A percentile compares a stretch with the other conserved stretches of the same genome.
phyloP scores from a whole-genome alignment of 306 rosid species.

The Crotalaria pallida region DNA sequence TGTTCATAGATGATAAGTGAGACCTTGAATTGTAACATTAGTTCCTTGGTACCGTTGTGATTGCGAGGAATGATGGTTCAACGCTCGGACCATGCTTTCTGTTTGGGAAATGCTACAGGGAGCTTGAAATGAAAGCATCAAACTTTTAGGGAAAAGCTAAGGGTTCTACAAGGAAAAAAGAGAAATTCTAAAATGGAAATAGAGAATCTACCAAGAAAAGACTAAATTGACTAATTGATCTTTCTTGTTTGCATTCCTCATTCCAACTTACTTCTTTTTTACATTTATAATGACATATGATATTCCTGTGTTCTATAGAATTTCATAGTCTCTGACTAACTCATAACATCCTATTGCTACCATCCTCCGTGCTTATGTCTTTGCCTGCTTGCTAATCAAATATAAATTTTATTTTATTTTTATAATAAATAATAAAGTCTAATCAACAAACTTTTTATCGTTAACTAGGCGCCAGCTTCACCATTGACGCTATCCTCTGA shows the following conservation, averaged over 20 bases:
- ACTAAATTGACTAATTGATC: not conserved
- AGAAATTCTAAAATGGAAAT: too few relatives aligned
- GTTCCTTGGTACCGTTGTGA: not conserved
- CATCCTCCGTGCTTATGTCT: not conserved
- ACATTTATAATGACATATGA: not conserved
- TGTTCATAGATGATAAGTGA: not conserved
- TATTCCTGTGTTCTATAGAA: not conserved
- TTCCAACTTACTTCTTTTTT: not conserved
- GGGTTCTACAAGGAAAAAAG: too few relatives aligned
- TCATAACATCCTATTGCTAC: too few relatives aligned
- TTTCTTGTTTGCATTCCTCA: not conserved
- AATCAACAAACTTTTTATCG: not conserved
- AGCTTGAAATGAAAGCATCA: too few relatives aligned
- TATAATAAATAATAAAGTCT: too few relatives aligned
- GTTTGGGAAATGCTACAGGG: not conserved
- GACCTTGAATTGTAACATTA: not conserved
- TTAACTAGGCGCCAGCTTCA: conserved; percentile 55
- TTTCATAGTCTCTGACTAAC: not conserved
- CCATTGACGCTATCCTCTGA: conserved; percentile 49
- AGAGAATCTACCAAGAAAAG: too few relatives aligned
- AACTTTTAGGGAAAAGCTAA: too few relatives aligned
- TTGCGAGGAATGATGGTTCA: not conserved
- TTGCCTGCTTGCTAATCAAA: conserved; percentile 1
- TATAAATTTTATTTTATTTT: too few relatives aligned
- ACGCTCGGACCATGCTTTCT: not conserved